Percentiles rank a stretch among this genome's conserved stretches.
These are phyloP conservation scores for Tulasnella sp. DNA, from an alignment of 768 basidiomycete genomes.

Conservation along the genomic window DNA sequence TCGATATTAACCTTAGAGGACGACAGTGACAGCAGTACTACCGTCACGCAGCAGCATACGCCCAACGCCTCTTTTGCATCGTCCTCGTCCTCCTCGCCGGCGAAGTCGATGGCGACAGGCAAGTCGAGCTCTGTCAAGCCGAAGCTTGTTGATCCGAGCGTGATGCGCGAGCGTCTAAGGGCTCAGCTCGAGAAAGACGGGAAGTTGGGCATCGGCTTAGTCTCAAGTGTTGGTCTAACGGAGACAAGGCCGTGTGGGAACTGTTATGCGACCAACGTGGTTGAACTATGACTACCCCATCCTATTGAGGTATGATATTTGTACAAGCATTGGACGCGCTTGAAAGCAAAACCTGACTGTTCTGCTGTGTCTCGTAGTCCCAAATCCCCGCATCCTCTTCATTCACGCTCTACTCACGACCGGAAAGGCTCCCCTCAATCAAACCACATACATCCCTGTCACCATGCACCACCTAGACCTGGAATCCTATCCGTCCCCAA, in stretches of 20 bases:
- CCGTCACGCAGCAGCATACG: too few relatives aligned
- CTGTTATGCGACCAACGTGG: background rate
- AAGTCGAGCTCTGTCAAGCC: background rate
- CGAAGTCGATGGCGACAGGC: background rate
- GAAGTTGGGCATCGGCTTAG: constrained; percentile 3
- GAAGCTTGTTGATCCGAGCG: constrained; percentile 14
- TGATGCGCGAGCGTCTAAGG: constrained; percentile 17
- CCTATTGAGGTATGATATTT: too few relatives aligned
- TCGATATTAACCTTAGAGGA: background rate
- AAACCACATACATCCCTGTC: too few relatives aligned
- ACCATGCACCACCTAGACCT: too few relatives aligned
- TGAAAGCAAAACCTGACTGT: too few relatives aligned
- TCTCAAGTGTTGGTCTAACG: background rate
- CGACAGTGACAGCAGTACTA: background rate
- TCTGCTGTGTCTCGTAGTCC: too few relatives aligned
- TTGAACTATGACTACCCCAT: constrained; percentile 10
- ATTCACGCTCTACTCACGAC: too few relatives aligned
- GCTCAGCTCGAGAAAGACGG: constrained; percentile 15
- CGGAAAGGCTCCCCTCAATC: too few relatives aligned
- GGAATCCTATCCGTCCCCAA: too few relatives aligned
- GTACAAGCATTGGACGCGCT: too few relatives aligned
- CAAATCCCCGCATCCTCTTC: too few relatives aligned
- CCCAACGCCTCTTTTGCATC: background rate
- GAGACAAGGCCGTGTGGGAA: constrained; percentile 4
- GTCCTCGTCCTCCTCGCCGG: background rate